phyloP scores from a whole-genome alignment of 2,329 filamentous ascomycete genomes.

The Claviceps citrina region DNA sequence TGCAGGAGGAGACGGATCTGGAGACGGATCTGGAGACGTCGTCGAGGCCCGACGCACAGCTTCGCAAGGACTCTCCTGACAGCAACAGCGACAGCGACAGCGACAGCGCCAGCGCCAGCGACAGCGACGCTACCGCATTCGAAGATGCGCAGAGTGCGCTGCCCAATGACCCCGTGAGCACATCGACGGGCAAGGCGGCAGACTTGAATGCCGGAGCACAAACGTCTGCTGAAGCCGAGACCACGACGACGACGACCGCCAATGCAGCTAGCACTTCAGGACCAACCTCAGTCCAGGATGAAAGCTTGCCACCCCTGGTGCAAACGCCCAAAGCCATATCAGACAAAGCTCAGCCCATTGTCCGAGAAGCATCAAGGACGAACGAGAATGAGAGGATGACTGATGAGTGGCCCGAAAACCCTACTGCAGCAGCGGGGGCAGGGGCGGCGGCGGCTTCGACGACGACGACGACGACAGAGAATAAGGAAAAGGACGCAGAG shows the following conservation, averaged over 20 bases:
- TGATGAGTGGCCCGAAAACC: too few relatives aligned
- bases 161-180: background rate
- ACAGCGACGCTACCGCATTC: constrained; percentile 24
- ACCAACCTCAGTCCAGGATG: background rate
- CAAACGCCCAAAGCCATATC: background rate
- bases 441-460: background rate
- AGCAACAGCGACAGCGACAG: constrained; percentile 21
- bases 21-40: background rate
- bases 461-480: background rate
- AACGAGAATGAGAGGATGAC: background rate
- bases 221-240: background rate
- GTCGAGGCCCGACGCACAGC: background rate
- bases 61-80: constrained; percentile 1
- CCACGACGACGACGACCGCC: background rate
- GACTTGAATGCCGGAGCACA: constrained; percentile 1
- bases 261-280: background rate
- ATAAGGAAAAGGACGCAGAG: background rate
- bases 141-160: constrained; percentile 20
- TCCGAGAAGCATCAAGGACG: background rate
- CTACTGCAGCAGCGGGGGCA: background rate
- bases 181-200: constrained; percentile 1
- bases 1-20: background rate
- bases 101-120: constrained; percentile 19
- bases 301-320: background rate
- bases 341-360: background rate